Base-by-base conservation (phyloP, 768 basidiomycete genomes). In the Ramaria sp. region DNA sequence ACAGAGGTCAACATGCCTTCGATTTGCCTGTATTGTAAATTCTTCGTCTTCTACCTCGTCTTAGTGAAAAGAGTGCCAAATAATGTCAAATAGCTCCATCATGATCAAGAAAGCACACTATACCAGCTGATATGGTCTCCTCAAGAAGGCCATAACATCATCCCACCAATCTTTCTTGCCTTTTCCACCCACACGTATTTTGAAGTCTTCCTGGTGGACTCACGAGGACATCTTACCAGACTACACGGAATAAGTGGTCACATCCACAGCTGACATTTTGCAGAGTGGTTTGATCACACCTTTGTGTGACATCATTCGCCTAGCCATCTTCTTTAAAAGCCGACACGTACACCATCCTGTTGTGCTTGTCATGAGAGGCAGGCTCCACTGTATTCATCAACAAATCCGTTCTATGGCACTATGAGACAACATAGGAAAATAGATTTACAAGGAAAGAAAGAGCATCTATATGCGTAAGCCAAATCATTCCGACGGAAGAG, bases 241-340 rank as follows among this genome's bases (percentile, higher is more conserved):
- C 7, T 16, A 10, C 8, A 34, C 18, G 36, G 28, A 15, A 34
- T 37, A n/a, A 15, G 13, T 6, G 3, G 10, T n/a, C 9, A 16
- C 30, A 24, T 50, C 7, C 42, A 55, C 22, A 37, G 15, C 86
- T 79, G 6, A 79, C 79, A 65, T 82, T 96, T 49, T 87, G 78
- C 58, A n/a, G 76, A 78, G 2, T 91, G 8, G 13, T 8, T 8
- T 34, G 32, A 34, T 34, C 86, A 68, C 97, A 98, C 39, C 95
- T 75, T 30, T 85, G 75, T 0, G 96, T 98, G 3, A 98, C 87
- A 63, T 99, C 96, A 52, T 89, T 77, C 13, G 83, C 91, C 63
- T 81, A 91, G 0, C 88, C 88, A 64, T 99, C 95, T 65, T 98
- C 95, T 66, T 99, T 95, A 39, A 92, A 82, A 1, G 86, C 94